These are phyloP conservation scores for Alternaria triticimaculans DNA, from an alignment of 2,329 filamentous ascomycete genomes.

Conservation along the genomic window DNA sequence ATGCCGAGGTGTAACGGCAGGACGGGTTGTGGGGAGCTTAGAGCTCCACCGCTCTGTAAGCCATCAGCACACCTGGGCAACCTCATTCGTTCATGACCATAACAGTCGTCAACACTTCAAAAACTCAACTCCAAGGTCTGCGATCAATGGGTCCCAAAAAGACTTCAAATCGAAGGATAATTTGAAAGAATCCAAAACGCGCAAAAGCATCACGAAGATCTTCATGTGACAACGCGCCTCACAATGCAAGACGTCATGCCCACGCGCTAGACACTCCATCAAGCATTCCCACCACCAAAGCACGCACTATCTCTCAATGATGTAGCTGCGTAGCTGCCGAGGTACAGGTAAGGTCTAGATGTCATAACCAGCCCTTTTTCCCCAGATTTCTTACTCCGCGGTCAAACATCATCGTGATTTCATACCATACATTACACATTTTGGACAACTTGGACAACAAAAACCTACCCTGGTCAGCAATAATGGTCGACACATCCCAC, in stretches of 20 bases:
- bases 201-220: not conserved
- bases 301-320: constrained; percentile 12
- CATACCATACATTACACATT: constrained; percentile 2
- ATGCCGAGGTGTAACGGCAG: constrained; percentile 10
- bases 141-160: not conserved
- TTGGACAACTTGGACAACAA: constrained; percentile 12
- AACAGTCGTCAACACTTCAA: not conserved
- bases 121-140: not conserved
- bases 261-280: constrained; percentile 21
- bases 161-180: not conserved
- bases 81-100: not conserved
- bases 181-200: not conserved
- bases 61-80: not conserved
- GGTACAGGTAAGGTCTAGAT: not conserved
- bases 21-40: not conserved
- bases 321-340: constrained; percentile 13
- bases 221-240: constrained; percentile 4
- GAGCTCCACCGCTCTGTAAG: not conserved
- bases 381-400: not conserved
- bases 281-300: constrained; percentile 5
- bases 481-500: constrained; percentile 4
- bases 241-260: constrained; percentile 33
- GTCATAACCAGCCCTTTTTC: not conserved
- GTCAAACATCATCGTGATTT: not conserved
- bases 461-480: constrained; percentile 3